Conservation (phyloP, 208 protist genomes). For the Balamuthia mandrillaris region DNA sequence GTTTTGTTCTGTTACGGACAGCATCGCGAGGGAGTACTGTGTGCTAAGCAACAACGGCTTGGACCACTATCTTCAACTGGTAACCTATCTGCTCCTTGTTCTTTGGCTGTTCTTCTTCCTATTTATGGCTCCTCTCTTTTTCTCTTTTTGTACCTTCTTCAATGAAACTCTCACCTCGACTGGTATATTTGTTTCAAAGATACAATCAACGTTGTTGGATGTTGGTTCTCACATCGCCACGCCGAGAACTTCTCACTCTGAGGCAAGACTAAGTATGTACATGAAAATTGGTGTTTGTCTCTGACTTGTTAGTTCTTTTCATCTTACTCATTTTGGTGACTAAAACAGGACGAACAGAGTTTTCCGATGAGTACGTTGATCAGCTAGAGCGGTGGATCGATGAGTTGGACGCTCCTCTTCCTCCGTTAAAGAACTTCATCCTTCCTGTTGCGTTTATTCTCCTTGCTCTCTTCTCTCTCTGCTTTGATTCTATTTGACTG, state of each 20-base stretch:
- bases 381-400: slow-evolving; percentile 28
- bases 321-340: too few species aligned
- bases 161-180: background rate
- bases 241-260: slow-evolving; percentile 7
- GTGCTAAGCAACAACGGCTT: slow-evolving; percentile 34
- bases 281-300: too few species aligned
- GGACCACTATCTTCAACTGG: slow-evolving; percentile 21
- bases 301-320: too few species aligned
- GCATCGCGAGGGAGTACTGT: slow-evolving; percentile 32
- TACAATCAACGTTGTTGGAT: slow-evolving; percentile 56
- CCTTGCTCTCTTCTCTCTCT: background rate
- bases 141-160: background rate
- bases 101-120: background rate
- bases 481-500: background rate
- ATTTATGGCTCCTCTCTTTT: background rate
- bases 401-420: slow-evolving; percentile 6
- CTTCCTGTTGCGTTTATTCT: background rate
- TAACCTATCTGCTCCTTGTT: background rate
- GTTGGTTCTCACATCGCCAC: slow-evolving; percentile 57
- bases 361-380: background rate
- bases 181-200: slow-evolving; percentile 25
- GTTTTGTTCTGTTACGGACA: background rate
- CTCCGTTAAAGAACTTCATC: slow-evolving; percentile 25
- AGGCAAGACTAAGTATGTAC: too few species aligned
- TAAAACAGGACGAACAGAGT: too few species aligned